phyloP scores from a whole-genome alignment of 805 yeast species.

The Candida bentonensis region DNA sequence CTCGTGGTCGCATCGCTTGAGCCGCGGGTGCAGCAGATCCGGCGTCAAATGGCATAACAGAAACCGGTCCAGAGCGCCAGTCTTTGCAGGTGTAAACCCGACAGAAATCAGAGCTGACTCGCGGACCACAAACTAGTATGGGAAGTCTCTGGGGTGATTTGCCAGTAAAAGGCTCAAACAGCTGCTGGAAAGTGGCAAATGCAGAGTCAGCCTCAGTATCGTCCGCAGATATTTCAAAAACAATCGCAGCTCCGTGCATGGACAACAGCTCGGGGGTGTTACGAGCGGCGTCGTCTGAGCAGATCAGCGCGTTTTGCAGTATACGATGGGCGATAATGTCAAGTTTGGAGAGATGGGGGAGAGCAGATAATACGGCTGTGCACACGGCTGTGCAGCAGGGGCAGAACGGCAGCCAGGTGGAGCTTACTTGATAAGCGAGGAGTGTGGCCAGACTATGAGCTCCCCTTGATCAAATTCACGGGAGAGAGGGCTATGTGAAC shows the following conservation, averaged over 20 bases:
- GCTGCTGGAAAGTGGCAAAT: background rate
- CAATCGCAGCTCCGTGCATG: background rate
- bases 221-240: background rate
- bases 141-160: background rate
- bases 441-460: no score
- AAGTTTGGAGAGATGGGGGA: no score
- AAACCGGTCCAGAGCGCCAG: background rate
- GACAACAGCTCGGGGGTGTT: no score
- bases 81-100: background rate
- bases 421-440: no score
- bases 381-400: no score
- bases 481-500: no score
- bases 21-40: background rate
- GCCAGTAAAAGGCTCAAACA: background rate
- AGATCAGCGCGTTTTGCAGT: no score
- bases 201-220: background rate
- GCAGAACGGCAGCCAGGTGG: no score
- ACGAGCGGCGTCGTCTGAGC: no score
- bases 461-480: no score
- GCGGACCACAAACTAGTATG: background rate
- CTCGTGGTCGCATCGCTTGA: background rate
- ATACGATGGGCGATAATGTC: no score
- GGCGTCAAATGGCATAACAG: slow-evolving; percentile 1
- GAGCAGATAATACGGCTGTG: no score
- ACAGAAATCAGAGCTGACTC: background rate